phyloP scores from a whole-genome alignment of 768 basidiomycete genomes.

The Chalciporus sphaerocephalus region DNA sequence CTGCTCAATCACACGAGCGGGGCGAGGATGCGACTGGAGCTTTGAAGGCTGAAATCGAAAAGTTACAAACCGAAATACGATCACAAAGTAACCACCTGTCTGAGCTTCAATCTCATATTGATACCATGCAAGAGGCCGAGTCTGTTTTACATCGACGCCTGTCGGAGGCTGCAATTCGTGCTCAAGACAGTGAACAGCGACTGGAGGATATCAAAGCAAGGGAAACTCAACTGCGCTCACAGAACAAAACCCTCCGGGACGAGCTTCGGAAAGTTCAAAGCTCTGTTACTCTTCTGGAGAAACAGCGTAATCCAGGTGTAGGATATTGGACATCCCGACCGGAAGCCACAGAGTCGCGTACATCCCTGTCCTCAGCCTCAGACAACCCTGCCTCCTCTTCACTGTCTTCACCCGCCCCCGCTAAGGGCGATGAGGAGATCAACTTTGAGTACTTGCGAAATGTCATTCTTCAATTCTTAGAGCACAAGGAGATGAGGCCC shows the following conservation, averaged over 20 bases:
- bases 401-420: conserved; percentile 19
- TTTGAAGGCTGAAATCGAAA: conserved; percentile 53
- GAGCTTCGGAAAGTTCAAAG: conserved; percentile 95
- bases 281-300: conserved; percentile 83
- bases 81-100: conserved; percentile 48
- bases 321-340: conserved; percentile 77
- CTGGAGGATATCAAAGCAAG: conserved; percentile 69
- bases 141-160: conserved; percentile 41
- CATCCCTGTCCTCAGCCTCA: conserved; percentile 42
- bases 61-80: conserved; percentile 45
- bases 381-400: conserved; percentile 35
- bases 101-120: conserved; percentile 51
- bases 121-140: conserved; percentile 55
- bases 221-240: conserved; percentile 64
- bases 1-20: conserved; percentile 55
- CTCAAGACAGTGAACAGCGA: conserved; percentile 55
- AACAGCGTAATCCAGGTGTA: conserved; percentile 88
- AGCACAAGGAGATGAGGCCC: conserved; percentile 98
- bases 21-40: conserved; percentile 48
- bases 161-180: conserved; percentile 46
- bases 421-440: conserved; percentile 78
- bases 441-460: conserved; percentile 96
- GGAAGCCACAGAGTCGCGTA: conserved; percentile 32
- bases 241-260: conserved; percentile 87
- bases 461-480: conserved; percentile 94